Conservation (phyloP, 2,329 filamentous ascomycete genomes). For the Scedosporium aurantiacum region DNA sequence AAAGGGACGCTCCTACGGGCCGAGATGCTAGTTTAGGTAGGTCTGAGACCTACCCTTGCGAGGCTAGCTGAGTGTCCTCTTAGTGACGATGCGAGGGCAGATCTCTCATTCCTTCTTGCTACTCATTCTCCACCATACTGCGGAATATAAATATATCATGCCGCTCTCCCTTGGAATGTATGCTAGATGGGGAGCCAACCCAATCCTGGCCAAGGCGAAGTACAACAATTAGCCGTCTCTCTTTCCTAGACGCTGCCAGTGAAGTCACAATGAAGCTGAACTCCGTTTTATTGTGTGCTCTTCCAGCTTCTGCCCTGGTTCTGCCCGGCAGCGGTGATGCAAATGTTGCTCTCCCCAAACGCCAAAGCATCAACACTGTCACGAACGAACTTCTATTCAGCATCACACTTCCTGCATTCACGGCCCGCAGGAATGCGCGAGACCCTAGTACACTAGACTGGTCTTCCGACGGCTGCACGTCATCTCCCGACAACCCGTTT, state of each 20-base stretch:
- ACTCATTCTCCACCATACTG: not conserved
- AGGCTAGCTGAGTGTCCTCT: not conserved
- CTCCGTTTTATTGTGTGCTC: not conserved
- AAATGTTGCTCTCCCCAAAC: not conserved
- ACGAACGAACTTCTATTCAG: conserved; percentile 38
- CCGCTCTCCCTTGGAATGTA: too few relatives aligned
- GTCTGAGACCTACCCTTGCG: not conserved
- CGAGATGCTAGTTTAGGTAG: not conserved
- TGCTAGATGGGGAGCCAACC: too few relatives aligned
- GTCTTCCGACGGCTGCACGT: conserved; percentile 30
- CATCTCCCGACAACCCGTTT: conserved; percentile 30
- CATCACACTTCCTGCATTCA: conserved; percentile 30
- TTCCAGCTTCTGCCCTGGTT: not conserved
- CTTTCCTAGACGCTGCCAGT: too few relatives aligned
- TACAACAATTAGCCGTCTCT: too few relatives aligned
- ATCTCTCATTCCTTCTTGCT: not conserved
- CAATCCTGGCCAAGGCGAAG: too few relatives aligned
- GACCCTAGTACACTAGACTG: conserved; percentile 29
- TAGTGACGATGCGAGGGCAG: too few relatives aligned
- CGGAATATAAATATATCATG: too few relatives aligned
- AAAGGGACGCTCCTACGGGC: not conserved
- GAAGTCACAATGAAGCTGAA: not conserved
- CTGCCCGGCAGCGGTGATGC: not conserved
- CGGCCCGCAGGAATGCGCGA: conserved; percentile 23
- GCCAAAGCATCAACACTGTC: conserved; percentile 9